Evolutionary conservation across 495 filamentous ascomycete species (phyloP).

Genomic region (Lasiosphaeria ovina): DNA sequence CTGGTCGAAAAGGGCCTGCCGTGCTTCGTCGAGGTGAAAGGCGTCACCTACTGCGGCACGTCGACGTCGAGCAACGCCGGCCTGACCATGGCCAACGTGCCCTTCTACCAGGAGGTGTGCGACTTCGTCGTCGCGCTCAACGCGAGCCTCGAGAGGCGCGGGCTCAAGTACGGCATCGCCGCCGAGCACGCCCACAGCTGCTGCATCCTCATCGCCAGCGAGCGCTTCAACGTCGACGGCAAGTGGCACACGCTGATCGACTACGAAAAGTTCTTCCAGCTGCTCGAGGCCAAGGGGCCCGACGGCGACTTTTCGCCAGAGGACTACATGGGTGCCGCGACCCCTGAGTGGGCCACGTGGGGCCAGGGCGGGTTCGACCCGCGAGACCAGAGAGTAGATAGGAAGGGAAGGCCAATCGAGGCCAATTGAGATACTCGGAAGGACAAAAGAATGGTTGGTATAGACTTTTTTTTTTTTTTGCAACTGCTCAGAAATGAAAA

Average conservation of each 20-base stretch:
- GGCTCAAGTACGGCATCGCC: slow-evolving; percentile 81
- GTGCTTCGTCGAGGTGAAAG: slow-evolving; percentile 92
- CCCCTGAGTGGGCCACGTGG: slow-evolving; percentile 93
- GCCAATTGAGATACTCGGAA: slow-evolving; percentile 13
- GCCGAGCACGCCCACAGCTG: slow-evolving; percentile 95
- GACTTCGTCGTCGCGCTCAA: slow-evolving; percentile 76
- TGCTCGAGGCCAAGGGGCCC: slow-evolving; percentile 64
- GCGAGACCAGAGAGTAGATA: slow-evolving; percentile 76
- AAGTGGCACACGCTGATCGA: slow-evolving; percentile 92
- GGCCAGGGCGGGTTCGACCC: slow-evolving; percentile 93
- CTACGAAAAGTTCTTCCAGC: slow-evolving; percentile 84
- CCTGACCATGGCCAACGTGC: slow-evolving; percentile 91
- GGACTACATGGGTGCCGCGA: slow-evolving; percentile 80
- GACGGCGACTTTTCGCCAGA: slow-evolving; percentile 75
- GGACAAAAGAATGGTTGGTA: not conserved
- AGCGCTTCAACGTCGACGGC: slow-evolving; percentile 66
- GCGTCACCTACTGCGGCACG: slow-evolving; percentile 94
- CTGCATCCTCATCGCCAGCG: slow-evolving; percentile 80
- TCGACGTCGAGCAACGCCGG: slow-evolving; percentile 75
- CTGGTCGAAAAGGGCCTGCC: slow-evolving; percentile 81
- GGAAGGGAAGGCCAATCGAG: slow-evolving; percentile 62
- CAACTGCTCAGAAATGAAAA: too few species aligned
- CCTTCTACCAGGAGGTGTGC: slow-evolving; percentile 85
- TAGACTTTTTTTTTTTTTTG: too few species aligned
- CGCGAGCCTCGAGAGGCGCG: slow-evolving; percentile 60